These are phyloP conservation scores for Castanospermum australe DNA, from an alignment of 306 rosid species.

Conservation along the genomic window DNA sequence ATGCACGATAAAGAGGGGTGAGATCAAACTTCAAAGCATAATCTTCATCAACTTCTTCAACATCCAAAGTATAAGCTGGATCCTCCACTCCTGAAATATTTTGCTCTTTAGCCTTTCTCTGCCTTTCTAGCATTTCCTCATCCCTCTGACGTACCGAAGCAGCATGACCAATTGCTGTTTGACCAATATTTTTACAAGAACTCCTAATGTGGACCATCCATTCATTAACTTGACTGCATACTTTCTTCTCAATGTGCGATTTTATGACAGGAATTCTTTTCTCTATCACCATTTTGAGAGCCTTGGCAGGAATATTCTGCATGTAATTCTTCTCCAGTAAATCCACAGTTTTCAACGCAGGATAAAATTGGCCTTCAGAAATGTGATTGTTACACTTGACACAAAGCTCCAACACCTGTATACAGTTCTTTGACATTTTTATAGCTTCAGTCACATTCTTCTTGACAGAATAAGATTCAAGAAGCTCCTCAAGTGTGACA, in stretches of 20 bases:
- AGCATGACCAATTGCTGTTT: slow-evolving; percentile 70
- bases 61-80: slow-evolving; percentile 57
- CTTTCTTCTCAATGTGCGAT: slow-evolving; percentile 78
- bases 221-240: slow-evolving; percentile 75
- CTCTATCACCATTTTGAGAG: slow-evolving; percentile 64
- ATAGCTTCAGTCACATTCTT: slow-evolving; percentile 83
- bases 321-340: slow-evolving; percentile 70
- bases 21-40: slow-evolving; percentile 71
- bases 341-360: slow-evolving; percentile 81
- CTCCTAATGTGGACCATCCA: slow-evolving; percentile 89
- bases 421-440: slow-evolving; percentile 70
- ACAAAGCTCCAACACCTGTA: slow-evolving; percentile 84
- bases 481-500: slow-evolving; percentile 87
- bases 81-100: slow-evolving; percentile 52
- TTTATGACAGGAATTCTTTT: slow-evolving; percentile 75
- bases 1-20: slow-evolving; percentile 90
- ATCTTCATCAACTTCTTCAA: slow-evolving; percentile 71
- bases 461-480: slow-evolving; percentile 76
- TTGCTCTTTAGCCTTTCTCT: slow-evolving; percentile 67
- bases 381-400: slow-evolving; percentile 81
- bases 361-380: slow-evolving; percentile 67
- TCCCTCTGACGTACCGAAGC: slow-evolving; percentile 77
- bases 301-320: slow-evolving; percentile 62
- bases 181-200: slow-evolving; percentile 80
- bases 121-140: slow-evolving; percentile 69